Evolutionary conservation across 495 filamentous ascomycete species (phyloP).

Genomic region (Penicillium diatomitis): DNA sequence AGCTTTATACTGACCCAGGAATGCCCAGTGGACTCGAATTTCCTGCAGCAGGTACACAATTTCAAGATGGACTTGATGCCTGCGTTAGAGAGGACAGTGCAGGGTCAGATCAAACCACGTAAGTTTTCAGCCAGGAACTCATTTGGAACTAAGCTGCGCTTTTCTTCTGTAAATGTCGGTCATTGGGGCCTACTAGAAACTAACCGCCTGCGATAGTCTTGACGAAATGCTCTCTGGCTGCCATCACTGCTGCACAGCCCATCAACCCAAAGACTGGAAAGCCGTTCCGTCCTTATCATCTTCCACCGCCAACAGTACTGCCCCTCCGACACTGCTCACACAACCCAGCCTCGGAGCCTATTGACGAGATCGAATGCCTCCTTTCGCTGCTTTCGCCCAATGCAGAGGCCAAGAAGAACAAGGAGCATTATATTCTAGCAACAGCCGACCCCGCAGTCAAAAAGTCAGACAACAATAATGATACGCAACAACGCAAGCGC

Average conservation of each 20-base stretch:
- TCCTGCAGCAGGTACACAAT: conserved; percentile 60
- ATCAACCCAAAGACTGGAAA: conserved; percentile 38
- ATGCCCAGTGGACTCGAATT: conserved; percentile 61
- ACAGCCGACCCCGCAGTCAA: conserved; percentile 40
- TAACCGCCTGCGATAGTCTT: conserved; percentile 33
- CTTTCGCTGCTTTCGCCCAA: conserved; percentile 69
- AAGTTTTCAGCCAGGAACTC: conserved; percentile 14
- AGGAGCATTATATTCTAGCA: conserved; percentile 83
- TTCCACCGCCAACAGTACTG: conserved; percentile 42
- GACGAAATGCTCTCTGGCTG: conserved; percentile 49
- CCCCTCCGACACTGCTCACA: conserved; percentile 88
- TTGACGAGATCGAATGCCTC: conserved; percentile 70
- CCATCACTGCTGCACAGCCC: conserved; percentile 36
- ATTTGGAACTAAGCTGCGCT: no score
- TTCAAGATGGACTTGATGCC: conserved; percentile 76
- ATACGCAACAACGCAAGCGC: conserved; percentile 15
- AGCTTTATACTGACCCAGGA: conserved; percentile 4
- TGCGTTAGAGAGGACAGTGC: conserved; percentile 63
- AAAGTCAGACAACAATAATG: conserved; percentile 16
- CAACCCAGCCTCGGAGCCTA: conserved; percentile 67
- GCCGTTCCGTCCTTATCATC: conserved; percentile 30
- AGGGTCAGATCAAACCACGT: conserved; percentile 80
- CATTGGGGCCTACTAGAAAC: not conserved
- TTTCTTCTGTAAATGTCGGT: no score
- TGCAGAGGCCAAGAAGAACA: conserved; percentile 53